Evolutionary conservation across 202 grass and related monocot genomes (phyloP), one percentile per base, ranked within the genome.

Genomic region (Brachypodium distachyon): DNA sequence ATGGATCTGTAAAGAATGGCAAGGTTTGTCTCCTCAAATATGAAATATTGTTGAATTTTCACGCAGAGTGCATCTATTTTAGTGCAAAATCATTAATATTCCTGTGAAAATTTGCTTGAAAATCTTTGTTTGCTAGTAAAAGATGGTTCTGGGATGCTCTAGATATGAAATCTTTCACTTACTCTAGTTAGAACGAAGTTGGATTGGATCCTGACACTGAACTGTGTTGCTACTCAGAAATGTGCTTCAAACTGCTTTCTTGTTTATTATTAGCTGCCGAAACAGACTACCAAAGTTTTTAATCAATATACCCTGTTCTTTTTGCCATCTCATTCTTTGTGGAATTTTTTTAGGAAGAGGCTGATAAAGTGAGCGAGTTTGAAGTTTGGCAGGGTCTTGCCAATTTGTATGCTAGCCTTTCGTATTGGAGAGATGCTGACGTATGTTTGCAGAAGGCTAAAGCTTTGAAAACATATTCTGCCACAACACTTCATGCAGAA

Each of bases 341-440:
- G 36, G 57, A 60, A 69, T 22, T 64, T 66, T 78, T 83, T 76
- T 72, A 94, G 91, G 87, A 81, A 22, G 26, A 63, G 31, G 80
- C 87, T 49, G 59, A 79, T 64, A 88, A 89, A 77, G 92, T 90
- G 26, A 95, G 83, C 9, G 92, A 99, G 74, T 84, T 95, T 81
- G 96, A 99, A 89, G 92, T 99, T 59, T 99, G 96, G 96, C 96
- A 96, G 77, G 96, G 90, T 89, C 96, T 99, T 84, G 85, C 87
- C 22, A 93, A 91, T 78, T 58, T 99, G 51, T 99, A 99, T 70
- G 87, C 92, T 26, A 85, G 89, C 83, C 81, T 99, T 86, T 92
- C 89, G 0, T 91, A 95, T 76, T 93, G 85, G 87, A 89, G 84
- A 87, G 92, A 99, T 81, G 89, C 92, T 5, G 74, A 93, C 76